Evolutionary conservation across 108 stramenopile genomes (phyloP).

Genomic region (Fragilaria crotonensis): DNA sequence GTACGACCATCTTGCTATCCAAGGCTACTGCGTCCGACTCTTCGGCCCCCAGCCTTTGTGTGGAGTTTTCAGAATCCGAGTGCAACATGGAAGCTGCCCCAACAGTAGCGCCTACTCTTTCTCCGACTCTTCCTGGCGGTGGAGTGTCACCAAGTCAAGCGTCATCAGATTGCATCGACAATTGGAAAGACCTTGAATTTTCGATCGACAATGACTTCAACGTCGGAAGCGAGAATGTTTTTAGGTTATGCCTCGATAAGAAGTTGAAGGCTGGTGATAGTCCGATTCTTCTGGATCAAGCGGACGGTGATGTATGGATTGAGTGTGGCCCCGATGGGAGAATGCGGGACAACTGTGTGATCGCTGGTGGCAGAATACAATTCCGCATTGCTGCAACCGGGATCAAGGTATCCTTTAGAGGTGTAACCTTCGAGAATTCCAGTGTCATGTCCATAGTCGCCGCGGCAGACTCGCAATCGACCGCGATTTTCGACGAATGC

Average conservation of each 20-base stretch:
- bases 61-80: background rate
- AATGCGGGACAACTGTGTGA: background rate
- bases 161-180: background rate
- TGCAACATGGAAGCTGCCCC: conserved; percentile 2
- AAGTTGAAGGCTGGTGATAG: background rate
- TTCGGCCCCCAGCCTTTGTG: background rate
- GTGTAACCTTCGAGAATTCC: background rate
- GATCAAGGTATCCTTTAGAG: background rate
- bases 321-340: background rate
- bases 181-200: background rate
- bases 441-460: background rate
- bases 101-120: background rate
- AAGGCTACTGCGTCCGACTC: background rate
- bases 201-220: background rate
- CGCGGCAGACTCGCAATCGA: background rate
- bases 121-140: background rate
- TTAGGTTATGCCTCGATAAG: background rate
- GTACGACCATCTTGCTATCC: background rate
- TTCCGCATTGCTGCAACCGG: background rate
- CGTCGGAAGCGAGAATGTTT: background rate
- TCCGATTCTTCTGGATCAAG: background rate
- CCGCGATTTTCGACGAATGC: background rate
- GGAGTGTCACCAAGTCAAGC: background rate
- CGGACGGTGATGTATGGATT: background rate
- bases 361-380: background rate